Evolutionary conservation across 176 grass and related monocot genomes (phyloP).

Genomic region (Musa schizocarpa): DNA sequence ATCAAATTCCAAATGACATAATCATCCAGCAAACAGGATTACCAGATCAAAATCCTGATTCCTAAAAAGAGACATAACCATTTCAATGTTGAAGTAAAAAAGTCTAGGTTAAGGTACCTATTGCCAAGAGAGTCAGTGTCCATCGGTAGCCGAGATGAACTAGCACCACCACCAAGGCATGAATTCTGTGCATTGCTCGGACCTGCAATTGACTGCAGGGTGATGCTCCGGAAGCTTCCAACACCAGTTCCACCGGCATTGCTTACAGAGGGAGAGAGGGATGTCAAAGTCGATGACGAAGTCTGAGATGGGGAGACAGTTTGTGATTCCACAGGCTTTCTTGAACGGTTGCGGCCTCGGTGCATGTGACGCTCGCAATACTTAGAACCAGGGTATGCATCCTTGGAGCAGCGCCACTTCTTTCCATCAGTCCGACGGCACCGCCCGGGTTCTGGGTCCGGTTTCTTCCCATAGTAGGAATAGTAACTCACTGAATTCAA

Average conservation of each 20-base stretch:
- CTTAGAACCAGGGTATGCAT: conserved; percentile 96
- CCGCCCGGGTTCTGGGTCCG: conserved; percentile 89
- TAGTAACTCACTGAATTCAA: conserved; percentile 78
- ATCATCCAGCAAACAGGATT: background rate
- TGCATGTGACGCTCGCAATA: conserved; percentile 99
- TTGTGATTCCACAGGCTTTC: conserved; percentile 99
- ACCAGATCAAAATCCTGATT: background rate
- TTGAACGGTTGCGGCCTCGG: conserved; percentile 99
- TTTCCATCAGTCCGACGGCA: conserved; percentile 96
- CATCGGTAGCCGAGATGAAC: conserved; percentile 43
- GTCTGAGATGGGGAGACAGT: conserved; percentile 41
- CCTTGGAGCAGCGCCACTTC: conserved; percentile 99
- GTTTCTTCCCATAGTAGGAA: conserved; percentile 95
- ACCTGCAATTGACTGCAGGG: conserved; percentile 23
- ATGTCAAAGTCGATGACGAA: conserved; percentile 42
- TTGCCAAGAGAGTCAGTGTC: conserved; percentile 36
- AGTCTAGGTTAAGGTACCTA: conserved; percentile 15
- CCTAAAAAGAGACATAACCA: background rate
- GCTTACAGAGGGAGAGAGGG: conserved; percentile 23
- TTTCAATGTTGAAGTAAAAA: background rate
- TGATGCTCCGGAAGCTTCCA: conserved; percentile 26
- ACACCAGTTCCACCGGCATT: background rate
- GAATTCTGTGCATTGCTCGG: conserved; percentile 37
- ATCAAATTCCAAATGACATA: background rate
- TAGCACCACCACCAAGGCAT: conserved; percentile 44